Conservation (phyloP, 176 grass and related monocot species). For the Carex parvula region DNA sequence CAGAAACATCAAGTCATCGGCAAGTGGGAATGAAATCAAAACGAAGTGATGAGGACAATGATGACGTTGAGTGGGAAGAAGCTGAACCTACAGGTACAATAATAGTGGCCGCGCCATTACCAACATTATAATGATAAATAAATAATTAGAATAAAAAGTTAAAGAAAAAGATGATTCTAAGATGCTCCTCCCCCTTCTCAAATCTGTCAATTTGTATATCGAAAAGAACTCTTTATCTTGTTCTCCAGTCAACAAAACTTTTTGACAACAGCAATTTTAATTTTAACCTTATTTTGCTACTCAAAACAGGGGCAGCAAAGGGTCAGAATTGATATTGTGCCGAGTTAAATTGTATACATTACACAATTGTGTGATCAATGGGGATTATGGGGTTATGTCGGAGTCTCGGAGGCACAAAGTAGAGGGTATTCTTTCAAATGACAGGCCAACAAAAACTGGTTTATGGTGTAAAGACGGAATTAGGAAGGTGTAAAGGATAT, state of each 20-base stretch:
- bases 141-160: background rate
- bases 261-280: background rate
- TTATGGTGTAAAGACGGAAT: background rate
- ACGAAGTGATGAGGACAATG: slow-evolving; percentile 53
- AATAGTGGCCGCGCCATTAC: too few relatives aligned
- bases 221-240: background rate
- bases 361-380: background rate
- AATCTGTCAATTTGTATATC: slow-evolving; percentile 11
- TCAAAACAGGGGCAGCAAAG: background rate
- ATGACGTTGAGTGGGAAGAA: slow-evolving; percentile 74
- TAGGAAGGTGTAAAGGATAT: background rate
- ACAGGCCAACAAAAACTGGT: background rate
- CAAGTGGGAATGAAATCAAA: slow-evolving; percentile 78
- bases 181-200: background rate
- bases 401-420: background rate
- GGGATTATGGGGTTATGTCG: background rate
- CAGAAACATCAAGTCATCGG: slow-evolving; percentile 45
- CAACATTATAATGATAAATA: too few relatives aligned
- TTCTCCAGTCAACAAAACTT: background rate
- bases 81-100: slow-evolving; percentile 49
- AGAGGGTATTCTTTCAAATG: background rate
- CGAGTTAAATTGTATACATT: background rate
- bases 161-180: background rate
- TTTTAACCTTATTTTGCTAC: background rate
- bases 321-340: background rate